Conservation (phyloP, 257 asterid genomes). For the Solanum pinnatisectum region DNA sequence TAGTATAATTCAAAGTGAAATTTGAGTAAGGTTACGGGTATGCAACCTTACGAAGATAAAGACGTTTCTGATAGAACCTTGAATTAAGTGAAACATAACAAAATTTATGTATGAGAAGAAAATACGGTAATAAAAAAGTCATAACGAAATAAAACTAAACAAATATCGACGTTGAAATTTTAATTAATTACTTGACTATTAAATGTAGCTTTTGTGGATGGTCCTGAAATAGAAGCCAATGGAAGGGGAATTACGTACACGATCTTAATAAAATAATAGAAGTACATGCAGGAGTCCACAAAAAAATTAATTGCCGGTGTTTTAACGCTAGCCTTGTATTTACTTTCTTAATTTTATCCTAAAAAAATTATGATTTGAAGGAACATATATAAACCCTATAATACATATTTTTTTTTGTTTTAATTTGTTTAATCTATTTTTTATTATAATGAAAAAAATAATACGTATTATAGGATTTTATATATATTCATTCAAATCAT, state of each 20-base stretch:
- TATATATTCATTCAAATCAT: too few species aligned
- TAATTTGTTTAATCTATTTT: too few species aligned
- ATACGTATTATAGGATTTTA: background rate
- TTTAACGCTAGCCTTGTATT: background rate
- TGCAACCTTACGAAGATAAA: background rate
- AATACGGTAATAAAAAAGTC: too few species aligned
- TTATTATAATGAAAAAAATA: too few species aligned
- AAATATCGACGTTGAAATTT: background rate
- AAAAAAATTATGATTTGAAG: background rate
- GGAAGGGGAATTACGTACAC: background rate
- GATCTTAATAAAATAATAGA: background rate
- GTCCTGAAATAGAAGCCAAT: background rate
- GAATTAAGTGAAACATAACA: background rate
- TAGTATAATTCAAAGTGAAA: background rate
- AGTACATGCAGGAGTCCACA: background rate
- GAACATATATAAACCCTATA: background rate
- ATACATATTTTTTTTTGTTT: accelerated
- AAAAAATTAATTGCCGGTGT: background rate
- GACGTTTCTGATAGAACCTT: accelerated
- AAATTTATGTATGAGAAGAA: background rate
- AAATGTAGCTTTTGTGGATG: background rate
- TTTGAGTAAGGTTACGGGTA: background rate
- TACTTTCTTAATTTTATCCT: background rate
- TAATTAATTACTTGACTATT: background rate
- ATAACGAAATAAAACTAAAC: background rate